Base-by-base conservation (phyloP, 305 asterid species). In the Fraxinus dipetala region DNA sequence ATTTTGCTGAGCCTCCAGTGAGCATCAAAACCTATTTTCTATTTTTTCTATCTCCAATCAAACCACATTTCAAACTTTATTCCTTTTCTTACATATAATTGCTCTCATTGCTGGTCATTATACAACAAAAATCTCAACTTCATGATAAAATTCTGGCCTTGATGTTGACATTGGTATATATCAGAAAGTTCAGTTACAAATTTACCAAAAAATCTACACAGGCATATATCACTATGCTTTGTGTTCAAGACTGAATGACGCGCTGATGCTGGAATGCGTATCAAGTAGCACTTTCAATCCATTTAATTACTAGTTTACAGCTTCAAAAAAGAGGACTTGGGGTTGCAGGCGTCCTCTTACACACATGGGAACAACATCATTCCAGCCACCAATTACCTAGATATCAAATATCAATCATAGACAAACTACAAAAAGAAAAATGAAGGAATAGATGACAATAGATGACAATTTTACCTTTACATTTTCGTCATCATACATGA, bases 321-420 rank as follows among this genome's bases (percentile, higher is more conserved):
- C 98, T 94, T 93, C 98, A 74, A 84, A 96, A 78, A 94, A 90
- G 78, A 96, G 99, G 80, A 94, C 94, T 81, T 94, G 98, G 26
- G 99, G 99, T 85, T 96, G 99, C 85, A 94, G 89, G 85, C 91
- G 98, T 79, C 98, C 98, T 86, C 80, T 91, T 89, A 89, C 98
- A 75, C 98, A 96, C 93, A 90, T 90, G 72, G 83, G 76, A 79
- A 96, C 91, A 80, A 96, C 99, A 77, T 96, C 97, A 78, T 83
- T 86, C 99, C 99, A 96, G 88, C 84, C 82, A 78, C 98, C 99
- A 80, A 96, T 89, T 6, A 94, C 98, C 99, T 96, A 80, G 80
- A 72, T 20, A 72, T n/a, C 36, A 61, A 28, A 54, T 26, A 85
- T 20, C 81, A 34, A 79, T 70, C 22, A 75, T 30, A 51, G 38